These are phyloP conservation scores for Thermothielavioides terrestris DNA, from an alignment of 495 filamentous ascomycete species.

Conservation along the genomic window DNA sequence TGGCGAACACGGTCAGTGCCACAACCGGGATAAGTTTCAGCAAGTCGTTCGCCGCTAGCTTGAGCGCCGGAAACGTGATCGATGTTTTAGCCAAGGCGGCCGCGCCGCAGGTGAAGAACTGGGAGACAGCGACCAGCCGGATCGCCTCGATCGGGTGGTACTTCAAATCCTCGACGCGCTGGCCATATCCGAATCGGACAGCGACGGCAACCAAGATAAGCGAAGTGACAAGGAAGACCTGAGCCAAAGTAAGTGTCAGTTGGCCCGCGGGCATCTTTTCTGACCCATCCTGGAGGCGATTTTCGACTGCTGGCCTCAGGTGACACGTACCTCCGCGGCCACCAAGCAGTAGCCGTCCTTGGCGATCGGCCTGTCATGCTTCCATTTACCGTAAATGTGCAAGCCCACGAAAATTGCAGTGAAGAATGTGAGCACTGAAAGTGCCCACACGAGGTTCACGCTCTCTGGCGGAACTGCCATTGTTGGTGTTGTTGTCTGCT, in stretches of 20 bases:
- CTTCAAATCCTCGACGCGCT: neutral
- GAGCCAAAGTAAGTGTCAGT: neutral
- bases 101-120: neutral
- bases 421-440: too few relatives aligned
- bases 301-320: neutral
- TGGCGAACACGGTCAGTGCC: too few relatives aligned
- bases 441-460: too few relatives aligned
- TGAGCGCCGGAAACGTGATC: neutral
- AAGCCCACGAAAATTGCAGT: neutral
- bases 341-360: neutral
- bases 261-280: too few relatives aligned
- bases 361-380: neutral
- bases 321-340: neutral
- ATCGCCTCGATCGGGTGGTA: neutral
- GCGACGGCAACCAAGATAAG: neutral
- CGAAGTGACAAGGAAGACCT: neutral
- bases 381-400: neutral
- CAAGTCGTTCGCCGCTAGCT: too few relatives aligned
- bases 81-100: neutral
- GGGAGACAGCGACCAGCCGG: neutral
- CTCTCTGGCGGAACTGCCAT: too few relatives aligned
- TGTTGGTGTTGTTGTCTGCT: too few relatives aligned
- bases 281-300: too few relatives aligned
- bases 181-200: neutral
- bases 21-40: too few relatives aligned